A percentile compares a stretch with the other conserved stretches of the same genome.
These are phyloP conservation scores for Diaporthe humulicola DNA, from an alignment of 2,329 filamentous ascomycete genomes.

Conservation along the genomic window DNA sequence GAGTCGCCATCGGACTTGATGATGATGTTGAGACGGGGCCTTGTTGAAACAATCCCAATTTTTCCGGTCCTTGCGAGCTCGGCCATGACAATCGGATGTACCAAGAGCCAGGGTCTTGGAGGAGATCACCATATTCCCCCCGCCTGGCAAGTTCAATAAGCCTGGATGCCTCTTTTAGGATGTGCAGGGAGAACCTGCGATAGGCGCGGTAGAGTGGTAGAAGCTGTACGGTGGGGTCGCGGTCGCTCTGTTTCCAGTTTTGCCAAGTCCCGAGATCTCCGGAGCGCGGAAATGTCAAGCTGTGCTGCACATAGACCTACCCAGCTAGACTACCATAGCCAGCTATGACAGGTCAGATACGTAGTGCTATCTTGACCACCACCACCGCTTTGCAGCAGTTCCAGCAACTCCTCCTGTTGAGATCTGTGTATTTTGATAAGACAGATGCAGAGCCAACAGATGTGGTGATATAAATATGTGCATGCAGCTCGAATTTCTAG, in stretches of 20 bases:
- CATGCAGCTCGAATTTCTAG: neutral
- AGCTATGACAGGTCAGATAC: neutral
- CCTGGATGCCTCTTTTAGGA: neutral
- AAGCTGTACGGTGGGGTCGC: slow-evolving; percentile 18
- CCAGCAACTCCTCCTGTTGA: neutral
- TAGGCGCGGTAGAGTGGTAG: slow-evolving; percentile 29
- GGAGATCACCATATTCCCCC: neutral
- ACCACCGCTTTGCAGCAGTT: neutral
- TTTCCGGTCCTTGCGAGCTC: slow-evolving; percentile 24
- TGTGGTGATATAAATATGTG: neutral
- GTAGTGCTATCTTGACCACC: neutral
- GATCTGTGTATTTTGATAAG: neutral
- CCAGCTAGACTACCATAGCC: neutral
- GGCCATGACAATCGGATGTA: slow-evolving; percentile 14
- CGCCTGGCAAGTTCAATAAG: neutral
- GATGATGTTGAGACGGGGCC: slow-evolving; percentile 16
- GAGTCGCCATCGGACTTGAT: slow-evolving; percentile 28
- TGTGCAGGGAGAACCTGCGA: slow-evolving; percentile 10
- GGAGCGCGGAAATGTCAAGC: slow-evolving; percentile 25
- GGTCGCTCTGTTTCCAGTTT: slow-evolving; percentile 5
- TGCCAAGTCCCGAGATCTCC: slow-evolving; percentile 30
- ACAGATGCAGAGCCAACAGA: neutral
- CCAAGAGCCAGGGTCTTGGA: neutral
- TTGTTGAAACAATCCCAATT: slow-evolving; percentile 23
- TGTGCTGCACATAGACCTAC: slow-evolving; percentile 10